Evolutionary conservation across 495 filamentous ascomycete genomes (phyloP).

Genomic region (Xylaria bambusicola): DNA sequence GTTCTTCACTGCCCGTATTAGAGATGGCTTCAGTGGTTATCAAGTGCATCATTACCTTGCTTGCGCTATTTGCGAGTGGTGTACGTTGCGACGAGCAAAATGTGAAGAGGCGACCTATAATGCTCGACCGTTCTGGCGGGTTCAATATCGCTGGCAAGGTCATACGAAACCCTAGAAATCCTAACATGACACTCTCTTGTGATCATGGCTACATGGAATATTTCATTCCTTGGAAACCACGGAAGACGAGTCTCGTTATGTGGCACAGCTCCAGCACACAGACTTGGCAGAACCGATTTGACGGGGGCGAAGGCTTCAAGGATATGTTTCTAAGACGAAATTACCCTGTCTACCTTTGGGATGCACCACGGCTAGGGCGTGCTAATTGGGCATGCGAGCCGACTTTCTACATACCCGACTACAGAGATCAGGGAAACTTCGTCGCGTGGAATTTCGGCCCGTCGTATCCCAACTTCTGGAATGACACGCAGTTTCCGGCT

Average conservation of each 20-base stretch:
- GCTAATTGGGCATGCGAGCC: slow-evolving; percentile 49
- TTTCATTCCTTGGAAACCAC: slow-evolving; percentile 48
- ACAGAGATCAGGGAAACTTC: slow-evolving; percentile 47
- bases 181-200: slow-evolving; percentile 43
- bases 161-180: slow-evolving; percentile 32
- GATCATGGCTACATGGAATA: slow-evolving; percentile 56
- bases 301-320: slow-evolving; percentile 51
- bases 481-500: slow-evolving; percentile 47
- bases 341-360: slow-evolving; percentile 54
- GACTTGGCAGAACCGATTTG: slow-evolving; percentile 51
- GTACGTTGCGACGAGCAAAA: not conserved
- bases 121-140: slow-evolving; percentile 43
- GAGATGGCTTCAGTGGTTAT: too few relatives aligned
- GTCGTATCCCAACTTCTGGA: slow-evolving; percentile 41
- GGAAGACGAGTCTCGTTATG: slow-evolving; percentile 48
- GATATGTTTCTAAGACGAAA: slow-evolving; percentile 51
- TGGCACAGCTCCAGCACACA: slow-evolving; percentile 53
- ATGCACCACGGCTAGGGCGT: slow-evolving; percentile 47
- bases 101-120: slow-evolving; percentile 29
- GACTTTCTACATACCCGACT: slow-evolving; percentile 38
- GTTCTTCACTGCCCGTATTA: too few relatives aligned
- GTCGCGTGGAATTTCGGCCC: slow-evolving; percentile 50
- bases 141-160: slow-evolving; percentile 41
- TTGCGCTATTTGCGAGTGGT: not conserved
- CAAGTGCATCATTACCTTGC: too few relatives aligned